phyloP scores from a whole-genome alignment of 208 protist genomes.

The Porcisia deanei region DNA sequence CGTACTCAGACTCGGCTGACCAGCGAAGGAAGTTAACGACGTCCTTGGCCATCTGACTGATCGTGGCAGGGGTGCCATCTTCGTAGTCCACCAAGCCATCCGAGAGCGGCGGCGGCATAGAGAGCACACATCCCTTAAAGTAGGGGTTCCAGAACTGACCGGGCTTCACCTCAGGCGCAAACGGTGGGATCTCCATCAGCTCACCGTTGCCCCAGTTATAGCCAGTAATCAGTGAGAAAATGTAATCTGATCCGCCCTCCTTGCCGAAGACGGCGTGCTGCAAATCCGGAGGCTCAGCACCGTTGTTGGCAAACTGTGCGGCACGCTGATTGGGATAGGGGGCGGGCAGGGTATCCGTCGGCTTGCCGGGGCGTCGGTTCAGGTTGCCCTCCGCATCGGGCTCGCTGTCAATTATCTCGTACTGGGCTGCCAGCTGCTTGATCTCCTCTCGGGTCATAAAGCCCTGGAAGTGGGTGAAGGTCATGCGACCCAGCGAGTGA shows the following conservation, averaged over 20 bases:
- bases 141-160: conserved; percentile 98
- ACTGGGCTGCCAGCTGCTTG: conserved; percentile 93
- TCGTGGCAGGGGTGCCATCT: conserved; percentile 96
- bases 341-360: conserved; percentile 95
- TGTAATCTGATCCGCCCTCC: conserved; percentile 95
- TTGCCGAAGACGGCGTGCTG: conserved; percentile 97
- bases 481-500: conserved; percentile 95
- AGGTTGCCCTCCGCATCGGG: conserved; percentile 96
- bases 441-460: conserved; percentile 97
- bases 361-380: conserved; percentile 96
- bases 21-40: conserved; percentile 94
- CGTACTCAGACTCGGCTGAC: conserved; percentile 89
- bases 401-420: conserved; percentile 94
- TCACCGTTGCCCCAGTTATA: conserved; percentile 96
- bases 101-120: conserved; percentile 96
- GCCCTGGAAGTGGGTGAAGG: conserved; percentile 97
- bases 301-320: conserved; percentile 96
- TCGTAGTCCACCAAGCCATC: conserved; percentile 97
- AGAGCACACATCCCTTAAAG: conserved; percentile 97
- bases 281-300: conserved; percentile 98
- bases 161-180: conserved; percentile 83
- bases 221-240: conserved; percentile 98
- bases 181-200: conserved; percentile 83
- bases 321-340: conserved; percentile 98
- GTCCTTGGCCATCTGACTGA: conserved; percentile 98